These are phyloP conservation scores for Arabidopsis suecica DNA, from an alignment of 345 rosid genomes.

Conservation along the genomic window DNA sequence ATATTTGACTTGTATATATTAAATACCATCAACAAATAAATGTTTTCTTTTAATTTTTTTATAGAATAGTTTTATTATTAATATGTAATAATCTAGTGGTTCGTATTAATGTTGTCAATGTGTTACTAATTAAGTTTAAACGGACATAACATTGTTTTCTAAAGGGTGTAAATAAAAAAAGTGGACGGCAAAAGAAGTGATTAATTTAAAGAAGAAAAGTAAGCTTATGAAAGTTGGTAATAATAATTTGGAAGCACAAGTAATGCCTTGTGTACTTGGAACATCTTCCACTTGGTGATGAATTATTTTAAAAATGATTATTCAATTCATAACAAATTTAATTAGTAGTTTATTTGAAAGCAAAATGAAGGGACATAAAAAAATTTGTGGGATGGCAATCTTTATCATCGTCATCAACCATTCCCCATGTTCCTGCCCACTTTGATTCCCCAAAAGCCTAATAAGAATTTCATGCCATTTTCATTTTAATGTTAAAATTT, in stretches of 20 bases:
- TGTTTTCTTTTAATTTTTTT: too few relatives aligned
- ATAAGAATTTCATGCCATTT: too few relatives aligned
- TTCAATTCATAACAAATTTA: neutral
- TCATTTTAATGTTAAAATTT: neutral
- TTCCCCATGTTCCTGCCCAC: constrained; percentile 47
- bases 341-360: neutral
- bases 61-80: too few relatives aligned
- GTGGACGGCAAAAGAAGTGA: neutral
- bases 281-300: constrained; percentile 39
- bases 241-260: constrained; percentile 35
- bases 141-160: too few relatives aligned
- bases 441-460: constrained; percentile 32
- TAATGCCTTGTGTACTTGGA: constrained; percentile 35
- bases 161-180: neutral
- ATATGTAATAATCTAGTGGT: neutral
- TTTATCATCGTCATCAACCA: constrained; percentile 42
- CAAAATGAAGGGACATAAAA: constrained; percentile 26
- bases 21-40: too few relatives aligned
- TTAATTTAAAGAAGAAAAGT: constrained; percentile 4
- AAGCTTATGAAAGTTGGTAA: constrained; percentile 31
- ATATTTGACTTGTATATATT: neutral
- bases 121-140: too few relatives aligned
- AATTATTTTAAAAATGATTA: constrained; percentile 1
- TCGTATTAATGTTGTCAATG: neutral
- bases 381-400: constrained; percentile 38